Percentiles rank a stretch among this genome's conserved stretches.
Evolutionary conservation across 164 flowering plant genomes (phyloP).

Genomic region (Macadamia tetraphylla): DNA sequence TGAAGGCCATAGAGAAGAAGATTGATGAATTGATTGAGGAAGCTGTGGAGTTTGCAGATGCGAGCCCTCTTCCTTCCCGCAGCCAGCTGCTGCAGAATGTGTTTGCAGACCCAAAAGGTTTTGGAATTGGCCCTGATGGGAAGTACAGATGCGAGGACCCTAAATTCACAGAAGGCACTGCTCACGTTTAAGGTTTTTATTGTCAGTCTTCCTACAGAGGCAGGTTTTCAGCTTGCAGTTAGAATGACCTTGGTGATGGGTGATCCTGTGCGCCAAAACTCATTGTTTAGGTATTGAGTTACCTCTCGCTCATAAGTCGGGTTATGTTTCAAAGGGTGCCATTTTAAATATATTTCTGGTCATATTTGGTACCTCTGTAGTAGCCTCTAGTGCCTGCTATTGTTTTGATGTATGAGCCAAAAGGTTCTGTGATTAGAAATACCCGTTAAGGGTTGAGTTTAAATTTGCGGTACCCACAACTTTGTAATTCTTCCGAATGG

Average conservation of each 20-base stretch:
- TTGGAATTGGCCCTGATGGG: slow-evolving; percentile 94
- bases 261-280: slow-evolving; percentile 8
- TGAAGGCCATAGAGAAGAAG: slow-evolving; percentile 80
- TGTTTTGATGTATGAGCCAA: no score
- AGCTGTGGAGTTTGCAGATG: slow-evolving; percentile 88
- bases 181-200: slow-evolving; percentile 52
- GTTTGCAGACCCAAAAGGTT: slow-evolving; percentile 93
- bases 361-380: background rate
- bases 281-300: background rate
- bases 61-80: slow-evolving; percentile 64
- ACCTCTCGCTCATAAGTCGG: slow-evolving; percentile 6
- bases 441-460: no score
- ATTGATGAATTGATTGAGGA: slow-evolving; percentile 85
- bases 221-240: slow-evolving; percentile 3
- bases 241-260: slow-evolving; percentile 9
- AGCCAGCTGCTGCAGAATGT: slow-evolving; percentile 89
- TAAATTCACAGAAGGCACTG: slow-evolving; percentile 88
- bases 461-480: no score
- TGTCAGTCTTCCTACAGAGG: background rate
- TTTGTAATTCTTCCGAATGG: no score
- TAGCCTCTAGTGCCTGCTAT: no score
- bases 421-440: no score
- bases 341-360: slow-evolving; percentile 2
- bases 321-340: background rate
- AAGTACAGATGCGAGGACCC: slow-evolving; percentile 92